Percentiles rank a stretch among this genome's conserved stretches.
phyloP scores from a whole-genome alignment of 352 stramenopile species.

The Phytophthora pinifolia region DNA sequence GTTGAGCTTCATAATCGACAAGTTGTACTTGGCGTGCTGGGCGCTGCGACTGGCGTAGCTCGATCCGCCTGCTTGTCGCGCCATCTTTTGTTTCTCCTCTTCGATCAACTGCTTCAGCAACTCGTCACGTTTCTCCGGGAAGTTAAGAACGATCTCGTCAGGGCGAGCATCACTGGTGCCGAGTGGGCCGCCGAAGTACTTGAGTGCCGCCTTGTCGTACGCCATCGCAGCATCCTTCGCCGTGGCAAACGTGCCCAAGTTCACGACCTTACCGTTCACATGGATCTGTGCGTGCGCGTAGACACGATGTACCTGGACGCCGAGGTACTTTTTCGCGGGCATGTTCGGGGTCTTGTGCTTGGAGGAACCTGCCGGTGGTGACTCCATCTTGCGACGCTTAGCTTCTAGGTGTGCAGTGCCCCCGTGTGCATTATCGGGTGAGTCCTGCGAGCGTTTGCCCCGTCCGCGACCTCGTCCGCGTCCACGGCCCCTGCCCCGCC shows the following conservation, averaged over 20 bases:
- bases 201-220: conserved; percentile 81
- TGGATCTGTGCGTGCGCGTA: conserved; percentile 81
- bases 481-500: conserved; percentile 39
- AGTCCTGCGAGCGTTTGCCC: conserved; percentile 55
- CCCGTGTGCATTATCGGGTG: conserved; percentile 21
- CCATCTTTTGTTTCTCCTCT: conserved; percentile 59
- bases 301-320: conserved; percentile 68
- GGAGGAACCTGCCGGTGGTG: conserved; percentile 1
- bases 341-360: conserved; percentile 29
- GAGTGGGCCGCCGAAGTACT: conserved; percentile 64
- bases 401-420: conserved; percentile 14
- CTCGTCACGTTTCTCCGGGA: conserved; percentile 62
- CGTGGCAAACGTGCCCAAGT: conserved; percentile 71
- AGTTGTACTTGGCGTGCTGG: conserved; percentile 74
- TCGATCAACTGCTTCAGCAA: conserved; percentile 63
- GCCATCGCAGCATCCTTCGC: conserved; percentile 69
- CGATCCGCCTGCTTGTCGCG: conserved; percentile 16
- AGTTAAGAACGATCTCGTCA: conserved; percentile 73
- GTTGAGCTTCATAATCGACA: conserved; percentile 79
- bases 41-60: conserved; percentile 54
- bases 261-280: conserved; percentile 76
- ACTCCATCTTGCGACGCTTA: conserved; percentile 42
- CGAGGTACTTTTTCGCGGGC: conserved; percentile 63
- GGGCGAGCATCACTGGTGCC: conserved; percentile 38
- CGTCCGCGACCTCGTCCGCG: conserved; percentile 56